These are phyloP conservation scores for Phytophthora melonis DNA, from an alignment of 352 stramenopile species.

Conservation along the genomic window DNA sequence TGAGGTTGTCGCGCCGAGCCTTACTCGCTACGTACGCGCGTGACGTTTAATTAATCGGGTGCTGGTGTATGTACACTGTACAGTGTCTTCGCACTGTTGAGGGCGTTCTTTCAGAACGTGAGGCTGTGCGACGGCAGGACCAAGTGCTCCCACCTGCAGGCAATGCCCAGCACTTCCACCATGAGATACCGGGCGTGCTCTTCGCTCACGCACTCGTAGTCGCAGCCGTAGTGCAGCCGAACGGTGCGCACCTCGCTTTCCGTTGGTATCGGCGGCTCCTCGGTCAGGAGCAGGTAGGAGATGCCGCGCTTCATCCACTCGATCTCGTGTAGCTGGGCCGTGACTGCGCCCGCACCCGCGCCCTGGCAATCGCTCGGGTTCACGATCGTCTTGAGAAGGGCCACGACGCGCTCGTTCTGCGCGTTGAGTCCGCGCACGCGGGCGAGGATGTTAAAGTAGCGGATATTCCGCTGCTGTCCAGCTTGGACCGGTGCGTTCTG, in stretches of 20 bases:
- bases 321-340: conserved; percentile 42
- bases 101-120: conserved; percentile 33
- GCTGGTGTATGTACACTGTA: neutral
- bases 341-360: neutral
- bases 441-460: conserved; percentile 57
- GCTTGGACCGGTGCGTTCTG: conserved; percentile 50
- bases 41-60: neutral
- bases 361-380: conserved; percentile 40
- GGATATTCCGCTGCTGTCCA: conserved; percentile 37
- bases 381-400: conserved; percentile 57
- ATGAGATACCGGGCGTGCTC: conserved; percentile 54
- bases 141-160: conserved; percentile 48
- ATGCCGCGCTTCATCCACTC: conserved; percentile 61
- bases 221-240: conserved; percentile 49
- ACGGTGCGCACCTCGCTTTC: conserved; percentile 23
- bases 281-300: conserved; percentile 51
- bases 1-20: neutral
- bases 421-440: conserved; percentile 40
- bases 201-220: conserved; percentile 56
- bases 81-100: neutral
- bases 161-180: conserved; percentile 54
- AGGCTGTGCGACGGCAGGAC: conserved; percentile 43
- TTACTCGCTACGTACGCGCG: neutral
- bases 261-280: conserved; percentile 19
- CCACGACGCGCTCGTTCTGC: conserved; percentile 44